A percentile compares a stretch with the other conserved stretches of the same genome.
These are phyloP conservation scores for Andrographis paniculata DNA, from an alignment of 305 asterid genomes.

Conservation along the genomic window DNA sequence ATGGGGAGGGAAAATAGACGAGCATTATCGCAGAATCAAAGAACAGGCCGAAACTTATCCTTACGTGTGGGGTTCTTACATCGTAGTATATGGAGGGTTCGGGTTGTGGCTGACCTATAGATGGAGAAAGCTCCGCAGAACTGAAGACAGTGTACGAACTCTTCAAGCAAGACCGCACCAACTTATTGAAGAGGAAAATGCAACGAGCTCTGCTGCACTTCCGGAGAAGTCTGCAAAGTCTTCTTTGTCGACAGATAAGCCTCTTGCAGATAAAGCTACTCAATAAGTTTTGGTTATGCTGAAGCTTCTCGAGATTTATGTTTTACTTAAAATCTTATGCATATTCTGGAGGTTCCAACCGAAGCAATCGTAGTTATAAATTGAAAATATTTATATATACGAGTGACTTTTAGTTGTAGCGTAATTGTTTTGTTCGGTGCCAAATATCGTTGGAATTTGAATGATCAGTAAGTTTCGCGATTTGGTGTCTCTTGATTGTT, in stretches of 20 bases:
- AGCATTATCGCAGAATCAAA: constrained; percentile 33
- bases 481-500: not conserved
- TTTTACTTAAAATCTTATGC: not conserved
- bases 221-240: constrained; percentile 16
- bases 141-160: constrained; percentile 57
- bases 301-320: not conserved
- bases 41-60: constrained; percentile 67
- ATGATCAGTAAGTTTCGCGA: not conserved
- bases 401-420: not conserved
- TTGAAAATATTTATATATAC: not conserved
- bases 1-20: constrained; percentile 32
- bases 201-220: constrained; percentile 24
- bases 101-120: constrained; percentile 60
- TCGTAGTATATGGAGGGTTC: constrained; percentile 52
- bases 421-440: not conserved
- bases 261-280: constrained; percentile 24
- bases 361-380: not conserved
- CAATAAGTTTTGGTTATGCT: constrained; percentile 8
- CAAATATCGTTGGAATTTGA: not conserved
- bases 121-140: constrained; percentile 60
- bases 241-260: constrained; percentile 20
- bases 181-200: constrained; percentile 37
- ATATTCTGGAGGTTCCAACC: not conserved
- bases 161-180: constrained; percentile 57
- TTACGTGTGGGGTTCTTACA: constrained; percentile 68